These are phyloP conservation scores for Microstroma glucosiphilum DNA, from an alignment of 1,284 basidiomycete species.

Conservation along the genomic window DNA sequence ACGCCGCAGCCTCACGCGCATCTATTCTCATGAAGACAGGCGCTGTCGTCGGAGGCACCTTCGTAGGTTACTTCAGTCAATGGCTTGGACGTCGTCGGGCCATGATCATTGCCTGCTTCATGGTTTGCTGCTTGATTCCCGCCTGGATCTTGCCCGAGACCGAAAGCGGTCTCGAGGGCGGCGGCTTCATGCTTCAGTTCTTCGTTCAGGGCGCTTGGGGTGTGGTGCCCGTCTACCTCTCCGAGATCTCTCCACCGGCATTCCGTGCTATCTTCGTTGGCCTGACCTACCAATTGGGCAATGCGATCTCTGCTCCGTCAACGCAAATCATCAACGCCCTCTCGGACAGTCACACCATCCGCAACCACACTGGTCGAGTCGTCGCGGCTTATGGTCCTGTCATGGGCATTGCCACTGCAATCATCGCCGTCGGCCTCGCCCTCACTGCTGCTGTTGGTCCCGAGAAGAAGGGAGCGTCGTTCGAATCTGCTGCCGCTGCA, in stretches of 20 bases:
- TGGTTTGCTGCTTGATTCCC: constrained; percentile 28
- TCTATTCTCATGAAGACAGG: constrained; percentile 28
- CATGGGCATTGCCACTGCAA: constrained; percentile 30
- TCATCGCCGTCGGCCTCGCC: constrained; percentile 26
- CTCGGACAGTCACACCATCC: constrained; percentile 19
- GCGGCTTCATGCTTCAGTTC: constrained; percentile 31
- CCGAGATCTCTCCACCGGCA: constrained; percentile 26
- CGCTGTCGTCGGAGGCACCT: constrained; percentile 29
- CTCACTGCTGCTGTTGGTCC: constrained; percentile 25
- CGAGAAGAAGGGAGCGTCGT: constrained; percentile 28
- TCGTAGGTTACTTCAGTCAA: constrained; percentile 30
- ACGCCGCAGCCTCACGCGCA: constrained; percentile 24
- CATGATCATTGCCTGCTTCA: constrained; percentile 23
- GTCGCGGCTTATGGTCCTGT: constrained; percentile 34
- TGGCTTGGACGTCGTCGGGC: constrained; percentile 30
- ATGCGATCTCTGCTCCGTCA: constrained; percentile 50
- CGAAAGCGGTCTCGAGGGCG: constrained; percentile 27
- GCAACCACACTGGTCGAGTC: constrained; percentile 13
- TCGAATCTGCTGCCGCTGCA: constrained; percentile 28
- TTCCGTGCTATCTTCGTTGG: constrained; percentile 33
- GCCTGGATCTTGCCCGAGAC: constrained; percentile 35
- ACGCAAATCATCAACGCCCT: constrained; percentile 36
- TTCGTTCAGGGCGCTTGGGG: constrained; percentile 35
- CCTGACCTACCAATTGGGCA: constrained; percentile 36
- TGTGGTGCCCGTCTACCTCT: constrained; percentile 28